A percentile compares a stretch with the other conserved stretches of the same genome.
These are phyloP conservation scores for Cytospora schulzeri DNA, from an alignment of 2,329 filamentous ascomycete species.

Conservation along the genomic window DNA sequence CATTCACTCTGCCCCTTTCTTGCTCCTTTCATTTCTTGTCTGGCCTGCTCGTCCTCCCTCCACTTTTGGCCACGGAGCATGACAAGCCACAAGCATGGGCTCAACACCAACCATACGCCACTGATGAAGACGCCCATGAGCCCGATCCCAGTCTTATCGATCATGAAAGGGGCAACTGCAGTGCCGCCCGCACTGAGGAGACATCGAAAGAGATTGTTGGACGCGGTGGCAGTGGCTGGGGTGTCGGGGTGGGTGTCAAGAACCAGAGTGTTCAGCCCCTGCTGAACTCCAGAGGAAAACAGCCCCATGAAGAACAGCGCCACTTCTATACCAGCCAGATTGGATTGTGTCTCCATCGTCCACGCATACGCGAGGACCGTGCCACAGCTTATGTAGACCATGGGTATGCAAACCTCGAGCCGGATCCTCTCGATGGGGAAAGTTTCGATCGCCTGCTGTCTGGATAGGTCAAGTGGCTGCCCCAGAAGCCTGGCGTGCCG, in stretches of 20 bases:
- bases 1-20: constrained; percentile 1
- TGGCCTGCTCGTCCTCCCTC: constrained; percentile 27
- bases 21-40: constrained; percentile 24
- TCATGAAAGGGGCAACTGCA: constrained; percentile 32
- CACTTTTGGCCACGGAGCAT: constrained; percentile 32
- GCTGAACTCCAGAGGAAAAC: constrained; percentile 30
- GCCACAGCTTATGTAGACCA: constrained; percentile 29
- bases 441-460: constrained; percentile 29
- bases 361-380: constrained; percentile 32
- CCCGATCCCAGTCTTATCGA: constrained; percentile 33
- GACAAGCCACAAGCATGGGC: constrained; percentile 34
- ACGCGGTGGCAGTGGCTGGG: constrained; percentile 31
- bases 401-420: constrained; percentile 29
- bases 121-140: constrained; percentile 33
- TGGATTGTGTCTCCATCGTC: constrained; percentile 31
- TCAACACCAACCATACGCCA: constrained; percentile 31
- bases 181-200: constrained; percentile 34
- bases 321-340: constrained; percentile 30
- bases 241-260: constrained; percentile 30
- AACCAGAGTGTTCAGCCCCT: constrained; percentile 31
- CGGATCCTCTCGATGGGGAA: constrained; percentile 31
- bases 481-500: constrained; percentile 27
- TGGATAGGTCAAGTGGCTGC: constrained; percentile 25
- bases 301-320: constrained; percentile 33
- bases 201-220: constrained; percentile 32